Base-by-base conservation (phyloP, 257 asterid genomes). In the Vinca minor region DNA sequence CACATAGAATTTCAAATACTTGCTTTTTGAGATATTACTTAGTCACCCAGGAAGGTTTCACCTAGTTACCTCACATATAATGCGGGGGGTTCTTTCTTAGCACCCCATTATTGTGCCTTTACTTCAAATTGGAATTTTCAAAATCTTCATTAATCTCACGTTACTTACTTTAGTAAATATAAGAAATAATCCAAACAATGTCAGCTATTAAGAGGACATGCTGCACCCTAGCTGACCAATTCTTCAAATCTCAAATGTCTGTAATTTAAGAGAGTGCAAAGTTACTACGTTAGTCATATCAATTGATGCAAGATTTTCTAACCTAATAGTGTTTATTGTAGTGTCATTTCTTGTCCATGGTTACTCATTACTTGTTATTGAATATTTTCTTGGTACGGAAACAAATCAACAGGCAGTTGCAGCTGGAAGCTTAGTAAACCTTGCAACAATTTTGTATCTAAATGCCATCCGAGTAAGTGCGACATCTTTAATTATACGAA, bases 371-470 rank as follows among this genome's bases (percentile, higher is more conserved):
- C 61, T 29, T 31, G 11, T 31, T 11, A 28, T 23, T 34, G n/a
- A 59, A 28, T 25, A 23, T 15, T 23, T 42, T 41, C n/a, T 20
- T 61, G 17, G 23, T 11, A 36, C 42, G 65, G 64, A 17, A 34
- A 18, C 46, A 42, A 69, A 65, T 72, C 62, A 50, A 79, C 92
- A 93, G 98, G 96, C 92, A 8, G 85, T 89, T 70, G 98, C 95
- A 66, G 96, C 95, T 71, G 98, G 98, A 80, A 93, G 98, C 83
- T 87, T 93, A 73, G 63, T 89, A 54, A 93, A 93, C 82, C 95
- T 93, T 62, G 97, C 97, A 20, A 93, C 97, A 5, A 68, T 93
- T 38, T 70, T 93, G 59, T 76, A 87, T 70, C 65, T 89, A 61
- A 89, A 89, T 67, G 81, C 98, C 49, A 73, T 89, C 74, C 74